Base-by-base conservation (phyloP, 495 filamentous ascomycete species). In the Penicillium riverlandense region DNA sequence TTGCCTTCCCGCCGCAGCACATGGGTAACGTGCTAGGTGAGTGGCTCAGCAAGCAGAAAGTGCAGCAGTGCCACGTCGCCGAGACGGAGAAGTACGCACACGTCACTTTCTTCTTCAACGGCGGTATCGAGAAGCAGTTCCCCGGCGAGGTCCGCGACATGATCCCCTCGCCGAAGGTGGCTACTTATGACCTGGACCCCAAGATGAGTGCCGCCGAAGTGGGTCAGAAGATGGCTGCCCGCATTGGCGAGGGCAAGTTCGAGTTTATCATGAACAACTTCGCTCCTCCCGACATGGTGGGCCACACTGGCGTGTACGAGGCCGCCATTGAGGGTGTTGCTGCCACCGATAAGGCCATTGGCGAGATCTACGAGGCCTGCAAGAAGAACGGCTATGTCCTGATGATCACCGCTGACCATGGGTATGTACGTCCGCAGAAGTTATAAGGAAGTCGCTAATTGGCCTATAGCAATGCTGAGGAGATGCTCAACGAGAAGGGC, bases 221-320 rank as follows among this genome's bases (percentile, higher is more conserved):
- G 9, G 94, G 86, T 12, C 74, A 92, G 49, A 88, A 92, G 72
- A 81, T 95, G 45, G 76, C 74, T 65, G 86, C 90, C 70, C 79
- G 90, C 42, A 84, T 98, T 53, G 76, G 61, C 11, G 85, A 88
- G 67, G 75, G 78, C 54, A 79, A 84, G 50, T 92, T 90, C 68
- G 88, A 90, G 58, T 96, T 98, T 59, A 70, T 98, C 57, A 98
- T 98, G 92, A 96, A 97, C 82, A 98, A 98, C 79, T 97, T 98
- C 63, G 92, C 92, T 29, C 91, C 94, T 14, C 94, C 92, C 36
- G 92, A 98, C 69, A 98, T 98, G 92, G 92, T 98, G 49, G 92
- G 92, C 54, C 92, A 98, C 72, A 98, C 92, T 8, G 92, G 92
- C 56, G 90, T 96, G 49, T 97, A 96, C 64, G 78, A 95, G 59